Evolutionary conservation across 495 filamentous ascomycete genomes (phyloP).

Genomic region (Cercophora sp.): DNA sequence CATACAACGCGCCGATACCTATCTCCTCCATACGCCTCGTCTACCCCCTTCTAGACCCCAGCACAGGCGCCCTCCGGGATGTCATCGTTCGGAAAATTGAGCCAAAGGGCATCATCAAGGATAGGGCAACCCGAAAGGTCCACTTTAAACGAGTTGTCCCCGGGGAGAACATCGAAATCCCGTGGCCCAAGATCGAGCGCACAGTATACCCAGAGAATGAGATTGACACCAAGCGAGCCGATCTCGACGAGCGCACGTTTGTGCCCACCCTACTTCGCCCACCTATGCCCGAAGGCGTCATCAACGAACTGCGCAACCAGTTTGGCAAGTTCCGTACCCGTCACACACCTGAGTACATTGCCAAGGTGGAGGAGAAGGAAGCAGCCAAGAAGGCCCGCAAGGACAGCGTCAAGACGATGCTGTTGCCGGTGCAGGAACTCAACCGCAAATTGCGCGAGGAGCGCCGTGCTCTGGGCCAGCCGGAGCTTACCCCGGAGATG

Average conservation of each 20-base stretch:
- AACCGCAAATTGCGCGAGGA: conserved; percentile 40
- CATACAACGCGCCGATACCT: conserved; percentile 51
- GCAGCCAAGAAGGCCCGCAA: conserved; percentile 52
- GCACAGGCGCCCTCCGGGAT: conserved; percentile 60
- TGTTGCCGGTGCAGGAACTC: conserved; percentile 51
- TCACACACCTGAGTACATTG: conserved; percentile 67
- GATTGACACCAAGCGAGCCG: conserved; percentile 68
- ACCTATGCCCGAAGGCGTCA: conserved; percentile 73
- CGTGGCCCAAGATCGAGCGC: conserved; percentile 61
- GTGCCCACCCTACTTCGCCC: conserved; percentile 65
- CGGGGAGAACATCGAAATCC: conserved; percentile 61
- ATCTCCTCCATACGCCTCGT: conserved; percentile 76
- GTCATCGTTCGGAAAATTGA: conserved; percentile 69
- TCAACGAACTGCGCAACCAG: conserved; percentile 85
- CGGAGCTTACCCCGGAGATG: conserved; percentile 54
- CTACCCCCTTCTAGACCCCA: conserved; percentile 61
- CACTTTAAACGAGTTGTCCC: conserved; percentile 52
- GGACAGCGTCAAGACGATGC: conserved; percentile 52
- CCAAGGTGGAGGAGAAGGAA: conserved; percentile 58
- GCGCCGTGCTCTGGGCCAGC: conserved; percentile 45
- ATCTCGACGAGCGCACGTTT: conserved; percentile 72
- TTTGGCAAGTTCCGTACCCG: conserved; percentile 79
- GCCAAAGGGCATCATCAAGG: conserved; percentile 36
- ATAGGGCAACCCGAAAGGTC: conserved; percentile 41
- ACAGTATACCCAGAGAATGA: conserved; percentile 49